Evolutionary conservation across 2,329 filamentous ascomycete genomes (phyloP), one percentile per base, ranked within the genome.

Genomic region (Dothidotthia symphoricarpi): DNA sequence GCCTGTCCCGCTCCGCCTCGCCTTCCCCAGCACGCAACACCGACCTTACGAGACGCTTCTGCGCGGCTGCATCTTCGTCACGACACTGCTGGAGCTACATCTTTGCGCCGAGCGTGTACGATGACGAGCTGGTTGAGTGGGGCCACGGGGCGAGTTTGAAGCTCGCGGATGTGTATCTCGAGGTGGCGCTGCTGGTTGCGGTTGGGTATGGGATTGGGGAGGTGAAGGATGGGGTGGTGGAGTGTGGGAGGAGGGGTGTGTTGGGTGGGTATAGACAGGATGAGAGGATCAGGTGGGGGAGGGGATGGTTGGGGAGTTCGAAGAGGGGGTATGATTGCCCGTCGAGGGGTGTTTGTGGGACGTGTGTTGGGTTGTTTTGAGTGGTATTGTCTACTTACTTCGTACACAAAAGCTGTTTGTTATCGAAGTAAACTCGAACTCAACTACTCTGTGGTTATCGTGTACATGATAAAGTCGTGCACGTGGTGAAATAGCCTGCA

Each of bases 31-130:
- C 17, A 24, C 17, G 19, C 10, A 25, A 22, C 19, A 5, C n/a
- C 16, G 11, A 31, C 3, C 24, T 24, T 11, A 12, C 28, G 4
- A 3, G 16, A 10, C 22, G 2, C 17, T 28, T 39, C 24, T 32
- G 36, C 15, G n/a, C 12, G 3, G 24, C 36, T 3, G 36, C 30
- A 19, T 33, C 36, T 7, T 28, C 29, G 16, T 39, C 29, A n/a
- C 12, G 25, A 11, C 22, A 28, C 24, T 39, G 36, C 13, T 17
- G 19, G 24, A 11, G 22, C 12, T 39, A 39, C 17, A 39, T 39
- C n/a, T 29, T 27, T n/a, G 15, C 24, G 11, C 19, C 19, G 9
- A 9, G 19, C 19, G 19, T 9, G 5, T 22, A 11, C 12, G 19
- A 34, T 9, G 13, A 34, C 24, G 17, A 16, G 11, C 15, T 22